A percentile compares a stretch with the other conserved stretches of the same genome.
phyloP scores from a whole-genome alignment of 768 basidiomycete species.

The Kwoniella europaea region DNA sequence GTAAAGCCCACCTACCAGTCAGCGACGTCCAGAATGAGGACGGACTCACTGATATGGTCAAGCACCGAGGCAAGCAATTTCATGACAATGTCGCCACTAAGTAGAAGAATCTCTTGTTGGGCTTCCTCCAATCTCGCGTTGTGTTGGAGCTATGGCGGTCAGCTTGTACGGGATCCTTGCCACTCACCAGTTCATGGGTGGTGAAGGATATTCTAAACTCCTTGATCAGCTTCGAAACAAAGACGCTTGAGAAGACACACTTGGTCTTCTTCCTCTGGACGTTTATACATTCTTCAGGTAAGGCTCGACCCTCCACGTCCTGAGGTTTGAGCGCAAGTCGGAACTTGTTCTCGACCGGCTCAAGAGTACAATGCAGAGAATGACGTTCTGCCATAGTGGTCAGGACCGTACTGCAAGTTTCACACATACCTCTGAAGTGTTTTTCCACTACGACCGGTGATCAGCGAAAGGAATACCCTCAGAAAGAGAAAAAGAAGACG shows the following conservation, averaged over 20 bases:
- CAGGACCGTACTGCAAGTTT: not conserved
- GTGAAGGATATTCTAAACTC: conserved; percentile 71
- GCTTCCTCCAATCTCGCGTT: conserved; percentile 89
- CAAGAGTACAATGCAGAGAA: conserved; percentile 31
- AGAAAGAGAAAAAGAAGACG: not conserved
- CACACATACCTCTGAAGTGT: not conserved
- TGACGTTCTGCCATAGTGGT: conserved; percentile 12
- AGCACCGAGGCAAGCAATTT: conserved; percentile 75
- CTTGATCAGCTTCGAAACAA: not conserved
- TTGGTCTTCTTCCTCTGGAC: conserved; percentile 42
- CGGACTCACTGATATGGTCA: conserved; percentile 67
- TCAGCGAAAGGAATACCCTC: not conserved
- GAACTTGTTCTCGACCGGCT: conserved; percentile 33
- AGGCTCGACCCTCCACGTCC: conserved; percentile 29
- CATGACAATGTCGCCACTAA: conserved; percentile 83
- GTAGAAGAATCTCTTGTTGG: conserved; percentile 81
- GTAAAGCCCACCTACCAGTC: conserved; percentile 64
- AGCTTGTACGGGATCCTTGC: conserved; percentile 1
- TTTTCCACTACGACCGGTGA: conserved; percentile 3
- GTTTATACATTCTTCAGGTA: conserved; percentile 37
- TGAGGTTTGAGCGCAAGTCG: conserved; percentile 26
- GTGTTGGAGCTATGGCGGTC: conserved; percentile 71
- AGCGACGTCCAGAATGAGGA: not conserved
- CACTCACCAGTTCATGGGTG: conserved; percentile 76
- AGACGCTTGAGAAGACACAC: conserved; percentile 16